Base-by-base conservation (phyloP, 768 basidiomycete genomes). In the Zangia roseola region DNA sequence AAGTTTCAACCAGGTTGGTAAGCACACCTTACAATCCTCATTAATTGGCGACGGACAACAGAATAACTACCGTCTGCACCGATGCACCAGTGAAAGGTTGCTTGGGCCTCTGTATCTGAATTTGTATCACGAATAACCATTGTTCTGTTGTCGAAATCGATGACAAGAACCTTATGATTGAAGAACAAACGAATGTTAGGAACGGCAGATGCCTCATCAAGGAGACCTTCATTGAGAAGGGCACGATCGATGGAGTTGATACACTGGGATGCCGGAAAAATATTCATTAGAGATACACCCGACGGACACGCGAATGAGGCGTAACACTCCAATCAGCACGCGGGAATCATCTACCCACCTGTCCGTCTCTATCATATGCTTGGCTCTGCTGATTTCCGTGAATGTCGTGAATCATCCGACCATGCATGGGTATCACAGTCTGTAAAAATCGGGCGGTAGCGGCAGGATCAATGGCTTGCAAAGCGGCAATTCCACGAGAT, bases 31-130 rank as follows among this genome's bases (percentile, higher is more conserved):
- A 90, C 82, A 49, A 91, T 89, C 57, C 89, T 81, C 95, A 97
- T 97, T 84, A 99, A 80, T 75, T 97, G 90, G 61, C 85, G 79
- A 65, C 95, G 79, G 53, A 97, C 84, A 58, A 91, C 77, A 49
- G 91, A 94, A 79, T 94, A 90, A 65, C 88, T 92, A 30, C 95
- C 95, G 71, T 99, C 95, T 58, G 91, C 88, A 45, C 94, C 95
- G 52, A 99, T 74, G 64, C 88, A 91, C 49, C 93, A 75, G 69
- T 91, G 83, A 65, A 93, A 92, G 20, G 69, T 56, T 40, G 77
- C 75, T 55, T 70, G 65, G 46, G 74, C 43, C 39, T 81, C 74
- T 56, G 70, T 59, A 50, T 69, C 72, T 42, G 69, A 71, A 41
- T 69, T 59, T 33, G 68, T 62, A 50, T 86, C 76, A 41, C 72